A percentile compares a stretch with the other conserved stretches of the same genome.
phyloP scores from a whole-genome alignment of 2,329 filamentous ascomycete species.

The Neofusicoccum parvum region DNA sequence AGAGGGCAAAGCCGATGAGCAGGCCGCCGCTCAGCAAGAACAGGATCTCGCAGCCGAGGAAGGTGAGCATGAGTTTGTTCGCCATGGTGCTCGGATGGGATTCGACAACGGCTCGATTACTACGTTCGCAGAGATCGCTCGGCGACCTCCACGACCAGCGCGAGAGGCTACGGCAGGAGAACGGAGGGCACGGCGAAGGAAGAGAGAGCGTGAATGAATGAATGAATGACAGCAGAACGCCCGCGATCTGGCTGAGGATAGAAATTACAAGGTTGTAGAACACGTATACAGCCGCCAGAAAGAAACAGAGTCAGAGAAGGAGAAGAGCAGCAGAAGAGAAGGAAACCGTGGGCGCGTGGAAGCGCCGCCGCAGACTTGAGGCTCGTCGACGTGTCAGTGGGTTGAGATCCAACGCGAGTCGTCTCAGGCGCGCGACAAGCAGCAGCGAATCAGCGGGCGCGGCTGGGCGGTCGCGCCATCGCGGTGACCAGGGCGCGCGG shows the following conservation, averaged over 20 bases:
- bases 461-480: neutral
- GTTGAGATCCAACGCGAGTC: slow-evolving; percentile 10
- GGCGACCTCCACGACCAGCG: slow-evolving; percentile 5
- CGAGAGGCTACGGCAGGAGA: slow-evolving; percentile 2
- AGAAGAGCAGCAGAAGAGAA: neutral
- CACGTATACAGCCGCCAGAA: neutral
- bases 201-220: neutral
- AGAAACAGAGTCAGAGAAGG: slow-evolving; percentile 19
- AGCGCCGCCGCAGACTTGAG: slow-evolving; percentile 3
- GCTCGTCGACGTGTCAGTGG: slow-evolving; percentile 17
- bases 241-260: slow-evolving; percentile 9
- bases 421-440: slow-evolving; percentile 22
- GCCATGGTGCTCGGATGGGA: slow-evolving; percentile 33
- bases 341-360: neutral
- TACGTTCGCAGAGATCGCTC: neutral
- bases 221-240: slow-evolving; percentile 13
- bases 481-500: neutral
- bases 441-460: slow-evolving; percentile 1
- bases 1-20: slow-evolving; percentile 56
- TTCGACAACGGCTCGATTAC: neutral
- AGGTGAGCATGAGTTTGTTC: slow-evolving; percentile 57
- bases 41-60: slow-evolving; percentile 53
- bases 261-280: slow-evolving; percentile 21
- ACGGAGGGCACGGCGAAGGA: neutral
- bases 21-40: slow-evolving; percentile 56